These are phyloP conservation scores for Carex parvula DNA, from an alignment of 176 grass and related monocot species.

Conservation along the genomic window DNA sequence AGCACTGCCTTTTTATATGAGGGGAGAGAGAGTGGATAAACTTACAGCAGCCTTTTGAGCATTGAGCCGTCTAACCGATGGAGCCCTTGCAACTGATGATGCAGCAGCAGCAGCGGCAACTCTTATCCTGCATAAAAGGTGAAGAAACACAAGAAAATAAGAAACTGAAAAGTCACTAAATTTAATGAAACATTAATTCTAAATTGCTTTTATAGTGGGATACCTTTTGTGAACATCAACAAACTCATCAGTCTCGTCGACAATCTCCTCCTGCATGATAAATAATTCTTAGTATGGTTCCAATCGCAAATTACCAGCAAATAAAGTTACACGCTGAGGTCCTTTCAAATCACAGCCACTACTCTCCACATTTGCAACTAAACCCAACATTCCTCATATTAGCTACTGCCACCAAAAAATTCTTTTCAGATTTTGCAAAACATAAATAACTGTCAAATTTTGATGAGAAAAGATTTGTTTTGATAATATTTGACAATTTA, in stretches of 20 bases:
- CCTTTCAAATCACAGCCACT: neutral
- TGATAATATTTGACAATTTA: neutral
- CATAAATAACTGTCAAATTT: neutral
- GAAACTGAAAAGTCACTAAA: neutral
- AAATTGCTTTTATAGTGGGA: neutral
- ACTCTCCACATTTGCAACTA: neutral
- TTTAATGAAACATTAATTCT: neutral
- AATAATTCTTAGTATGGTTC: neutral
- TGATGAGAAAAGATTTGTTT: neutral
- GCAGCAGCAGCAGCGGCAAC: constrained; percentile 89
- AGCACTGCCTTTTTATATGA: neutral
- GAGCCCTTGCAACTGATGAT: constrained; percentile 94
- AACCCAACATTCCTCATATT: neutral
- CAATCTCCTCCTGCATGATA: constrained; percentile 86
- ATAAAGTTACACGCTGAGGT: neutral
- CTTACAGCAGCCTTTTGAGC: constrained; percentile 76
- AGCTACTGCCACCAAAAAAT: neutral
- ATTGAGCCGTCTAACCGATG: constrained; percentile 78
- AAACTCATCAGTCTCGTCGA: constrained; percentile 98
- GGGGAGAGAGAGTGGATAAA: constrained; percentile 27
- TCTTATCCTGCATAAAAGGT: constrained; percentile 59
- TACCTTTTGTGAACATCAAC: constrained; percentile 99
- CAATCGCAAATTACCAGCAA: neutral
- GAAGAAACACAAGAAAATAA: constrained; percentile 14
- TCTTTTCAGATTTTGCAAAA: neutral